phyloP scores from a whole-genome alignment of 106 monocot genomes.

The Dendrobium huoshanense region DNA sequence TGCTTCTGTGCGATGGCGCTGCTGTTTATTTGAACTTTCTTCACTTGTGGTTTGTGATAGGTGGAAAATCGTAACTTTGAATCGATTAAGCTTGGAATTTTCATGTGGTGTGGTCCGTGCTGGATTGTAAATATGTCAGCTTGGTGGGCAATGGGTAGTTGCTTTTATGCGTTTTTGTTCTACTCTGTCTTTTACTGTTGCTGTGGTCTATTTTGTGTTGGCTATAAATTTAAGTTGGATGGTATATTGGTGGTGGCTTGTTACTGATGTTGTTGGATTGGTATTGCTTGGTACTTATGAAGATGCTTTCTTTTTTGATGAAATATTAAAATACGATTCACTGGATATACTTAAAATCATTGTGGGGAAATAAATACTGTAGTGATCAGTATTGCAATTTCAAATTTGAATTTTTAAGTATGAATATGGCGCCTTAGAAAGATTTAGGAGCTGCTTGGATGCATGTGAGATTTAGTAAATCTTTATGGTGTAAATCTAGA shows the following conservation, averaged over 20 bases:
- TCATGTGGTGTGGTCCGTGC: not conserved
- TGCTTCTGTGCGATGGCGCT: not conserved
- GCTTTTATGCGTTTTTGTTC: not conserved
- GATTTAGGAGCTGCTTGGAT: not conserved
- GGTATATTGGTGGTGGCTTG: not conserved
- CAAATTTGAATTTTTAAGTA: not conserved
- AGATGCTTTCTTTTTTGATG: not conserved
- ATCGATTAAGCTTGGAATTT: not conserved
- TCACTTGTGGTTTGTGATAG: not conserved
- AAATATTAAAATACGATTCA: not conserved
- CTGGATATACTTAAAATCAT: not conserved
- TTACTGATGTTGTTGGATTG: not conserved
- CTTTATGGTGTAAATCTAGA: not conserved
- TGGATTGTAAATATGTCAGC: not conserved
- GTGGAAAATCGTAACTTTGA: not conserved
- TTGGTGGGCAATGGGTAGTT: not conserved
- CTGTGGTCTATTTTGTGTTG: not conserved
- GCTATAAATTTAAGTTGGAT: not conserved
- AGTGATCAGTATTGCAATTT: not conserved
- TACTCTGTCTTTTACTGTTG: not conserved
- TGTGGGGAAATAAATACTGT: not conserved
- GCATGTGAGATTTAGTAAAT: not conserved
- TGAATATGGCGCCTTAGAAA: not conserved
- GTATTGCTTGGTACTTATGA: not conserved
- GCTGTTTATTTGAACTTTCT: not conserved